These are phyloP conservation scores for Lachnum nothofagi DNA, from an alignment of 2,329 filamentous ascomycete species.

Conservation along the genomic window DNA sequence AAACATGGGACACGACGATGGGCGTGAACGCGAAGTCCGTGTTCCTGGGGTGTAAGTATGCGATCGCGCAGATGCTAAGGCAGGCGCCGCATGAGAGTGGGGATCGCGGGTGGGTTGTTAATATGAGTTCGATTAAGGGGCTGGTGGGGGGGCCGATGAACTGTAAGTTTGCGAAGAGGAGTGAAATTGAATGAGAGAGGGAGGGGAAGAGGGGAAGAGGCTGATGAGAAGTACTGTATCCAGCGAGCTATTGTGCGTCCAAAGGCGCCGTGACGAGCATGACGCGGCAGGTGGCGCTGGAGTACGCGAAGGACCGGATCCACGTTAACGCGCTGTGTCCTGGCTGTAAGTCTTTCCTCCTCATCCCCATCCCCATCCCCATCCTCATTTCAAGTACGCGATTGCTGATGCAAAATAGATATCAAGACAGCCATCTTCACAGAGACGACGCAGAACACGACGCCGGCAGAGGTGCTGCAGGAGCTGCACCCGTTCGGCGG, in stretches of 20 bases:
- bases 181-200: not conserved
- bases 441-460: slow-evolving; percentile 1
- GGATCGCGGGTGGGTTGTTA: slow-evolving; percentile 47
- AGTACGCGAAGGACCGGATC: slow-evolving; percentile 44
- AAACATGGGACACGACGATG: slow-evolving; percentile 41
- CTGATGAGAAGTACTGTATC: slow-evolving; percentile 1
- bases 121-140: slow-evolving; percentile 42
- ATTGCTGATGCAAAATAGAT: slow-evolving; percentile 5
- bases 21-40: slow-evolving; percentile 36
- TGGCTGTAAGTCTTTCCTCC: slow-evolving; percentile 35
- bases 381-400: too few species aligned
- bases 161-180: slow-evolving; percentile 20
- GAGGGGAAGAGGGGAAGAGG: not conserved
- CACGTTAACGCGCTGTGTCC: slow-evolving; percentile 52
- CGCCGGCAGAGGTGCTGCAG: slow-evolving; percentile 2
- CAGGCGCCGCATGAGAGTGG: slow-evolving; percentile 39
- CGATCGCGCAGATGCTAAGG: slow-evolving; percentile 44
- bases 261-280: slow-evolving; percentile 48
- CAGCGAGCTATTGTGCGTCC: slow-evolving; percentile 41
- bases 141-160: slow-evolving; percentile 32
- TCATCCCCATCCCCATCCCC: not conserved
- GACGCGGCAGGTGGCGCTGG: slow-evolving; percentile 44
- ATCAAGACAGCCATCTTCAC: slow-evolving; percentile 15
- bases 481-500: slow-evolving; percentile 9
- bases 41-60: slow-evolving; percentile 43